Percentiles rank a stretch among this genome's conserved stretches.
These are phyloP conservation scores for Auricularia sp. DNA, from an alignment of 768 basidiomycete species.

Conservation along the genomic window DNA sequence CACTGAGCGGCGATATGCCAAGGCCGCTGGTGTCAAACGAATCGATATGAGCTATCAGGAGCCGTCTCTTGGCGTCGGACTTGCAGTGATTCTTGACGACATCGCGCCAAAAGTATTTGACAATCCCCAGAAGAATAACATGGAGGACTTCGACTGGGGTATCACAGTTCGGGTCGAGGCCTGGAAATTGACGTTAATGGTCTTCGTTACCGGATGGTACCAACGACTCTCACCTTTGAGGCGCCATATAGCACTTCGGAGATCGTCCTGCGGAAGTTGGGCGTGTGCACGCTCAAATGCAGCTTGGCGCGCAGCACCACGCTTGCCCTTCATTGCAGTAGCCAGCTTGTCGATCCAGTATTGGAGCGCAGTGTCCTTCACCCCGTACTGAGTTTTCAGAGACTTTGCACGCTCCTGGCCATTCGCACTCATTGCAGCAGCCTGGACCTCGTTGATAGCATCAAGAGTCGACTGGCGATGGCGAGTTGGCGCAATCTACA, in stretches of 20 bases:
- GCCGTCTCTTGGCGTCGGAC: too few relatives aligned
- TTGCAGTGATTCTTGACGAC: conserved; percentile 6
- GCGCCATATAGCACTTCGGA: too few relatives aligned
- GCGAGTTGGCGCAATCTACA: too few relatives aligned
- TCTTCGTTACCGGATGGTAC: too few relatives aligned
- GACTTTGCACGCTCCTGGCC: conserved; percentile 8
- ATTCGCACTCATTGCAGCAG: conserved; percentile 24
- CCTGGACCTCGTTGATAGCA: conserved; percentile 22
- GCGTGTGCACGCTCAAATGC: too few relatives aligned
- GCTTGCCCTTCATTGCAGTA: conserved; percentile 6
- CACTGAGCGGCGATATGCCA: conserved; percentile 21
- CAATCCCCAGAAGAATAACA: conserved; percentile 33
- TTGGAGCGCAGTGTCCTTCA: conserved; percentile 28
- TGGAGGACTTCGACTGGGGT: conserved; percentile 23
- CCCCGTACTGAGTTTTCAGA: conserved; percentile 16
- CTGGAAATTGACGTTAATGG: conserved; percentile 4
- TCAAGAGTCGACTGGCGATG: too few relatives aligned
- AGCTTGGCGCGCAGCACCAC: too few relatives aligned
- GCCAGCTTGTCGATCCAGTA: conserved; percentile 24
- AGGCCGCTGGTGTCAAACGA: conserved; percentile 16
- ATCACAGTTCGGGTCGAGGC: conserved; percentile 13
- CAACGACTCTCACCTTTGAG: too few relatives aligned
- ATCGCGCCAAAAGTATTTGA: conserved; percentile 43
- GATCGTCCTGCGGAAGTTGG: too few relatives aligned
- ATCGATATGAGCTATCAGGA: too few relatives aligned